Base-by-base conservation (phyloP, 2,329 filamentous ascomycete genomes). In the Colletotrichum tanaceti region DNA sequence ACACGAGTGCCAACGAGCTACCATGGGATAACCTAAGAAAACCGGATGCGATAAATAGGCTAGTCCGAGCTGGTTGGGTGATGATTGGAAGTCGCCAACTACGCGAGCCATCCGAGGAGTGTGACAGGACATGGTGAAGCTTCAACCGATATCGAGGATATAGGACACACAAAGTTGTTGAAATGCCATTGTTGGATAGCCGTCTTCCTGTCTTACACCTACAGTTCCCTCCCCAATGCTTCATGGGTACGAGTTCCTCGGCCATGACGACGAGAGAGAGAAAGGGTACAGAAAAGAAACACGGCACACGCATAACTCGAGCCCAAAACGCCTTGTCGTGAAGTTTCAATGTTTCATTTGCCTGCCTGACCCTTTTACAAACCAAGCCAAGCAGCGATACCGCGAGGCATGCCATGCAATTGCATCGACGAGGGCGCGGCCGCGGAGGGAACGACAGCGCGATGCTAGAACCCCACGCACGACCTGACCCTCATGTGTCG, bases 331-430 rank as follows among this genome's bases (percentile, higher is more conserved):
- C 66, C 66, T 55, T 69, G 66, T 69, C 66, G 57, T 80, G 73
- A 80, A 79, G 78, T 79, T 79, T 79, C 77, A 79, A 82, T 77
- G 79, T 82, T 84, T 84, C 81, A 83, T 85, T 84, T 81, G 83
- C 83, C 80, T 79, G 77, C 75, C 81, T 82, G 80, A 82, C 81
- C 79, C 79, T 80, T 54, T 82, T 81, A 82, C 79, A 84, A 79
- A 79, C 77, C 76, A 77, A 74, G 82, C 82, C 78, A 82, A 82
- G 80, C 81, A 81, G 65, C 50, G 39, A 32, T 64, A 54, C 58
- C 69, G 75, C 73, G 73, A 72, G 73, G 73, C 73, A 81, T 81
- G 79, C 81, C 83, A 83, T 84, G 83, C 80, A 84, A 82, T 83
- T 84, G 82, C 81, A 74, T 72, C 70, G 78, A 76, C 75, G 74